A percentile compares a stretch with the other conserved stretches of the same genome.
phyloP scores from a whole-genome alignment of 208 protist species.

The Acanthamoeba royreba region DNA sequence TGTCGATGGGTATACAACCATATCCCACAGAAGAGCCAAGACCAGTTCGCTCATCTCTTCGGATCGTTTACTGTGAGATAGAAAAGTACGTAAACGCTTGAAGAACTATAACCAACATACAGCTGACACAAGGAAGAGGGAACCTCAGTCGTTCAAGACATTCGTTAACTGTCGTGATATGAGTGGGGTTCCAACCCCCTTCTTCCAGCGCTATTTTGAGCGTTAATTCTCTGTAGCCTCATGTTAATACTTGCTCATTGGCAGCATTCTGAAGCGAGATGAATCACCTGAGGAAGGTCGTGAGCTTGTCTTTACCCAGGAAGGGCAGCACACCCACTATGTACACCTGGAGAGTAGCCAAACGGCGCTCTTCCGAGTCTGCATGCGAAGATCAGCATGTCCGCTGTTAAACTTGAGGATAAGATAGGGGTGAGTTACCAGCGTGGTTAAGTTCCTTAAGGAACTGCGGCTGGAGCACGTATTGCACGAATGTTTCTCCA shows the following conservation, averaged over 20 bases:
- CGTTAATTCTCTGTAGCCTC: not conserved
- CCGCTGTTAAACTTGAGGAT: no score
- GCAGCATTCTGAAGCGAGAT: not conserved
- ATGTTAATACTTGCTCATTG: no score
- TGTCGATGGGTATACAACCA: constrained; percentile 15
- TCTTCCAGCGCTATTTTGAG: constrained; percentile 25
- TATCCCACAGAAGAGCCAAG: constrained; percentile 5
- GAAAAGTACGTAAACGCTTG: no score
- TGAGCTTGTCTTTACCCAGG: not conserved
- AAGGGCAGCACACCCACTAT: constrained; percentile 30
- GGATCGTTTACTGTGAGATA: not conserved
- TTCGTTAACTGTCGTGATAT: not conserved
- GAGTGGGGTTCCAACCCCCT: not conserved
- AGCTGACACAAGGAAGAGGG: no score
- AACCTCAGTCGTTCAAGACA: constrained; percentile 17
- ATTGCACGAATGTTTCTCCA: not conserved
- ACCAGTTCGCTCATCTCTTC: not conserved
- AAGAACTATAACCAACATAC: no score
- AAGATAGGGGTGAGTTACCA: no score
- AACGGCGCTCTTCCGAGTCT: not conserved
- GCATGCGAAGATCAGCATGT: no score
- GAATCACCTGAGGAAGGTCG: not conserved
- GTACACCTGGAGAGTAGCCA: not conserved
- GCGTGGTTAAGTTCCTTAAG: not conserved
- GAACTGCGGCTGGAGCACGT: not conserved